Base-by-base conservation (phyloP, 1,139 yeast species). In the Pichia sp. region DNA sequence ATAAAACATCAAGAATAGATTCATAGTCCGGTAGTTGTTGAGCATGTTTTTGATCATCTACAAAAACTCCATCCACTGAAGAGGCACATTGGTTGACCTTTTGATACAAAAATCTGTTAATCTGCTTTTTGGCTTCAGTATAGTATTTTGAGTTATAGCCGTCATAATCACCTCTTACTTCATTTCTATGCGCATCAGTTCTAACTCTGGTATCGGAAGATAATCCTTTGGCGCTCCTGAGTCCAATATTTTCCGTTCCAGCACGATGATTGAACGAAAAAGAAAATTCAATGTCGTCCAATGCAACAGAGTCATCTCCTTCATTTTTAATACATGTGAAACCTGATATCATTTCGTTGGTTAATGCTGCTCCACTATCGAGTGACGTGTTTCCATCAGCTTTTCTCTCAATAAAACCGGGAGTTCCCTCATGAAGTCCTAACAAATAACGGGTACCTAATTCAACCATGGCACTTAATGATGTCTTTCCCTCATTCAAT, bases 221-320 rank as follows among this genome's bases (percentile, higher is more conserved):
- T 46, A 80, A 77, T 47, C 81, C 79, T 66, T 90, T 90, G 59
- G 77, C 79, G 50, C 88, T 97, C 49, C 95, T 71, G 33, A 90
- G 75, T 43, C 97, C 97, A 44, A 69, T 68, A 58, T 90, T 90
- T 33, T 87, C 95, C 49, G 77, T 85, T 29, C 97, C 96, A 0
- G 95, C 92, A 55, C 94, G 73, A 57, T 86, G 81, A 61, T 88
- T 90, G 64, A 90, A 90, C 0, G 95, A 81, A 46, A 81, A 56
- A 70, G 45, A 80, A 81, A 45, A 75, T 32, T 56, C 60, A 47
- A 54, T 53, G 26, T 48, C 54, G 49, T 54, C 62, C 28, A 57
- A 40, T 11, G 51, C 47, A 5, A 51, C 49, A 11, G 40, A 36
- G 11, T 44, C 37, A 16, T 52, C 50, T 23, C 44, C 48, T 32